Conservation (phyloP, 345 rosid species). For the Rhodomyrtus tomentosa region DNA sequence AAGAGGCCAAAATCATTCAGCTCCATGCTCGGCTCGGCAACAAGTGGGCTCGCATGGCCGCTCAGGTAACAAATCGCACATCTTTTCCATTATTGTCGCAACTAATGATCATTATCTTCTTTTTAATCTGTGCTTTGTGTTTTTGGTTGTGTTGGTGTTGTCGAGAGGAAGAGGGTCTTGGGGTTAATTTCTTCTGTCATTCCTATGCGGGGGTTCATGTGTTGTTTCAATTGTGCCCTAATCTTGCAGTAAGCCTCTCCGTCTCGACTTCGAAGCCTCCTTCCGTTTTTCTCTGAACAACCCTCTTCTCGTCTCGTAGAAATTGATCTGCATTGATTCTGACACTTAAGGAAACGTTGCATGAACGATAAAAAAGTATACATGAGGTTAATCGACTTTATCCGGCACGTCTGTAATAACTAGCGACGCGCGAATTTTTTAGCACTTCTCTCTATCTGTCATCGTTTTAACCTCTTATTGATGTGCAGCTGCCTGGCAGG, state of each 20-base stretch:
- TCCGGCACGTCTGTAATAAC: no score
- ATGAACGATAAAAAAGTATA: background rate
- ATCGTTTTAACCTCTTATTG: background rate
- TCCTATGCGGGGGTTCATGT: background rate
- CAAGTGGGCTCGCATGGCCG: constrained; percentile 96
- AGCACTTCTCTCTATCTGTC: background rate
- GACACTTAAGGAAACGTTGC: background rate
- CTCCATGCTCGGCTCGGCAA: constrained; percentile 77
- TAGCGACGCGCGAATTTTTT: background rate
- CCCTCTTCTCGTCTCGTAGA: background rate
- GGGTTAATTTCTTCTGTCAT: background rate
- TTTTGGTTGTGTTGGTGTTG: background rate
- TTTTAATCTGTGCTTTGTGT: background rate
- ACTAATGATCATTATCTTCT: background rate
- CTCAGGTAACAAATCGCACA: constrained; percentile 38
- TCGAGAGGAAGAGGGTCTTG: background rate
- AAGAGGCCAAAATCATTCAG: constrained; percentile 60
- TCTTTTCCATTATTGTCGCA: background rate
- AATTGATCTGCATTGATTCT: background rate
- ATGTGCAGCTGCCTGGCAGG: constrained; percentile 62
- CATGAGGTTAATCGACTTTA: background rate
- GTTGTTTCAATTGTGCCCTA: background rate
- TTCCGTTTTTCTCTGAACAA: background rate
- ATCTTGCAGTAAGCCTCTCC: background rate
- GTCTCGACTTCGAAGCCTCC: background rate